These are phyloP conservation scores for Plantago lanceolata DNA, from an alignment of 305 asterid species.

Conservation along the genomic window DNA sequence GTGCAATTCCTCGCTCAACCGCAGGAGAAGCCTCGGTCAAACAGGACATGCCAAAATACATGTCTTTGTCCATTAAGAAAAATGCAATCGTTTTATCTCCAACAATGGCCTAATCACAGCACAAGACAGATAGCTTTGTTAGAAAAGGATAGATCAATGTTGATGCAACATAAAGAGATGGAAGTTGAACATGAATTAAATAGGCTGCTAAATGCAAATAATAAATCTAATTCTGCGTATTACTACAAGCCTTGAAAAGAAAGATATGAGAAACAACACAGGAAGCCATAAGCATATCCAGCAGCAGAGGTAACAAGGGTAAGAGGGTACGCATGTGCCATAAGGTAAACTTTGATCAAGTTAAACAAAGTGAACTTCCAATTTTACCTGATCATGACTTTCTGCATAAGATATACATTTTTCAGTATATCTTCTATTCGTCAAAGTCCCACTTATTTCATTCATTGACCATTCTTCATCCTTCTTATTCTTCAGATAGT, in stretches of 20 bases:
- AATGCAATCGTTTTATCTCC: slow-evolving; percentile 95
- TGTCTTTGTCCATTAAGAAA: slow-evolving; percentile 87
- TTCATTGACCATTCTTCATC: slow-evolving; percentile 84
- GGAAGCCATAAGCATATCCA: background rate
- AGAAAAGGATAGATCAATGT: slow-evolving; percentile 16
- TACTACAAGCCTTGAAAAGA: background rate
- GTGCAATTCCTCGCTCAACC: slow-evolving; percentile 84
- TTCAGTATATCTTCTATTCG: slow-evolving; percentile 88
- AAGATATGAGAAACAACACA: background rate
- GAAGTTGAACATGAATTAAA: slow-evolving; percentile 15
- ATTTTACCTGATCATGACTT: slow-evolving; percentile 92
- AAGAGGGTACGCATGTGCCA: background rate
- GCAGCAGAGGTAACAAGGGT: slow-evolving; percentile 14
- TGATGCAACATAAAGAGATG: slow-evolving; percentile 12
- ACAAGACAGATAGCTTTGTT: slow-evolving; percentile 23
- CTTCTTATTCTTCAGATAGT: slow-evolving; percentile 69
- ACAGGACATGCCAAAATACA: slow-evolving; percentile 94
- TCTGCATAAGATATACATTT: slow-evolving; percentile 95
- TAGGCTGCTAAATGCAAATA: background rate
- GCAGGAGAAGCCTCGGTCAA: slow-evolving; percentile 75
- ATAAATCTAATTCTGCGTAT: background rate
- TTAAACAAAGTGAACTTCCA: slow-evolving; percentile 4
- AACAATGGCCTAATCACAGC: slow-evolving; percentile 66
- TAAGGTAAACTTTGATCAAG: slow-evolving; percentile 5
- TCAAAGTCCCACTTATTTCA: slow-evolving; percentile 73